Percentiles rank a stretch among this genome's conserved stretches.
Evolutionary conservation across 139 green algal species (phyloP).

Genomic region (Picochlorum sp.): DNA sequence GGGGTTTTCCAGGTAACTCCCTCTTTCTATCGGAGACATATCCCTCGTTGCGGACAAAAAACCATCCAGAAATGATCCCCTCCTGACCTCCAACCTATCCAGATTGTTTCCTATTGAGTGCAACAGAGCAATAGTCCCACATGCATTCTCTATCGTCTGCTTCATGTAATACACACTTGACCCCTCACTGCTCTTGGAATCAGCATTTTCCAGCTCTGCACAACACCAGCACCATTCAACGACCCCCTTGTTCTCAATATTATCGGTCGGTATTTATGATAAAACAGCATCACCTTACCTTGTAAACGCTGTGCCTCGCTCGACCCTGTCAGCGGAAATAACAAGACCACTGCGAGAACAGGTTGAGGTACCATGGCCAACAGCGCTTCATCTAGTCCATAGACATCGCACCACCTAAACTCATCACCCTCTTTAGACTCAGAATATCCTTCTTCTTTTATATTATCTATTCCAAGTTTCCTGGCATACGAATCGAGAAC

Average conservation of each 20-base stretch:
- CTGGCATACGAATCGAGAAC: conserved; percentile 65
- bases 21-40: conserved; percentile 48
- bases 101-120: conserved; percentile 44
- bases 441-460: no score
- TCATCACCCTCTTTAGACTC: not conserved
- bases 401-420: conserved; percentile 40
- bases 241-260: not conserved
- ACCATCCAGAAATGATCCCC: conserved; percentile 53
- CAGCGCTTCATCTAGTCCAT: conserved; percentile 74
- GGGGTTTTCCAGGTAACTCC: conserved; percentile 66
- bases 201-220: conserved; percentile 12
- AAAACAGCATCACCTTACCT: conserved; percentile 20
- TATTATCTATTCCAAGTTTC: conserved; percentile 47
- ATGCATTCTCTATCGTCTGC: conserved; percentile 92
- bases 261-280: not conserved
- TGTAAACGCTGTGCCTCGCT: conserved; percentile 45
- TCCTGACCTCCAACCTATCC: not conserved
- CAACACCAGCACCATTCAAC: not conserved
- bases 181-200: not conserved
- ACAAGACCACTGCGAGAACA: conserved; percentile 68
- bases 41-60: conserved; percentile 50
- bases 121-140: conserved; percentile 85
- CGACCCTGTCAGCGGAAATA: conserved; percentile 70
- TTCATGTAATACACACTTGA: conserved; percentile 74
- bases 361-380: conserved; percentile 77